Percentiles rank a stretch among this genome's conserved stretches.
phyloP scores from a whole-genome alignment of 495 filamentous ascomycete species.

The Talaromyces stipitatus region DNA sequence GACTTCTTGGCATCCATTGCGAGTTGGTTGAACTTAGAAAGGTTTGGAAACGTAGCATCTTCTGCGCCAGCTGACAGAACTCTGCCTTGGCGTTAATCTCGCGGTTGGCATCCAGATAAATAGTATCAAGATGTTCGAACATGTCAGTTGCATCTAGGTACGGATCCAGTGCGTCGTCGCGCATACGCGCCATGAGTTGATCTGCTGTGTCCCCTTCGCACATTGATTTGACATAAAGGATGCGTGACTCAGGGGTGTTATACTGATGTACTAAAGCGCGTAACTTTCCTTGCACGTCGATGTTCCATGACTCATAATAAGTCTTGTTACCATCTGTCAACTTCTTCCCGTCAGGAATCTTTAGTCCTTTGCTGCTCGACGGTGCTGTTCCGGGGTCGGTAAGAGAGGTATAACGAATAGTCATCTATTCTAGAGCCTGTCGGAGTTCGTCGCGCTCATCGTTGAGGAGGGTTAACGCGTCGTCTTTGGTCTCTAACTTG shows the following conservation, averaged over 20 bases:
- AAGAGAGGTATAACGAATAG: too few species aligned
- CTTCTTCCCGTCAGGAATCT: background rate
- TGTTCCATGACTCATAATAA: background rate
- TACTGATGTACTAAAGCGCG: background rate
- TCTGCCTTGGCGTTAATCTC: background rate
- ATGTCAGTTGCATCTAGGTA: background rate
- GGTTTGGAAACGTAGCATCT: background rate
- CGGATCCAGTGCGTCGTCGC: background rate
- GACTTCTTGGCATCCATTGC: background rate
- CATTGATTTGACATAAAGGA: background rate
- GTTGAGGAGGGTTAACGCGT: too few species aligned
- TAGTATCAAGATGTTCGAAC: background rate
- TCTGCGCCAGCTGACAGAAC: slow-evolving; percentile 2
- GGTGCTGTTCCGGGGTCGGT: too few species aligned
- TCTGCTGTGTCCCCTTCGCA: background rate
- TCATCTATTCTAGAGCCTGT: too few species aligned
- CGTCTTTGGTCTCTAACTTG: too few species aligned
- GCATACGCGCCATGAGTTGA: background rate
- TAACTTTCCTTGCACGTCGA: background rate
- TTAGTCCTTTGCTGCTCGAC: background rate
- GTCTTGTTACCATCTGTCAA: background rate
- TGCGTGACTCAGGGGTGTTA: background rate
- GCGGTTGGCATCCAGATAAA: background rate
- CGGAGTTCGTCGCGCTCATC: too few species aligned
- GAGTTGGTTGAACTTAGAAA: slow-evolving; percentile 7